These are phyloP conservation scores for Monosporozyma siamensis DNA, from an alignment of 805 yeast species.

Conservation along the genomic window DNA sequence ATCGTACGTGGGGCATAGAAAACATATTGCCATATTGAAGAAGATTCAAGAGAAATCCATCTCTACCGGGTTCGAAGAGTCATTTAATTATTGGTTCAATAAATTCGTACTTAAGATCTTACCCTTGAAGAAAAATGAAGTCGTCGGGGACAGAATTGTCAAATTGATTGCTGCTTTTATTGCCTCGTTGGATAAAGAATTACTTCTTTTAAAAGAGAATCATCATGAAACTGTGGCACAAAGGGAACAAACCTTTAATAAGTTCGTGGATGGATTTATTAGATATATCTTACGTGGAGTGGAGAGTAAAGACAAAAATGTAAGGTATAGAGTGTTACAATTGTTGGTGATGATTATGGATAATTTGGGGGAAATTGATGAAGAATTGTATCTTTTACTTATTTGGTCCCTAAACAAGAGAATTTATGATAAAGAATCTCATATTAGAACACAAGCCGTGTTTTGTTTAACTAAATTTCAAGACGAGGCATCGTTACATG, in stretches of 20 bases:
- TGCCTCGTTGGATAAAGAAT: conserved; percentile 34
- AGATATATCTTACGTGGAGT: conserved; percentile 68
- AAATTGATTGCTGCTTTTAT: conserved; percentile 56
- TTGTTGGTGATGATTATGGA: conserved; percentile 62
- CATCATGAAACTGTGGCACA: conserved; percentile 17
- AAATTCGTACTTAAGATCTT: conserved; percentile 55
- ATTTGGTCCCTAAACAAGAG: conserved; percentile 53
- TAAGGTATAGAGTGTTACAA: conserved; percentile 73
- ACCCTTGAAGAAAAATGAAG: conserved; percentile 58
- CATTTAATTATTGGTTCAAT: conserved; percentile 53
- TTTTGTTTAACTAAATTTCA: conserved; percentile 74
- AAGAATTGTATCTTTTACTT: conserved; percentile 55
- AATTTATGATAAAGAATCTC: conserved; percentile 64
- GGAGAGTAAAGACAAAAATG: conserved; percentile 65
- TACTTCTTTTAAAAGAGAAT: conserved; percentile 14
- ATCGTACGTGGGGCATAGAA: conserved; percentile 66
- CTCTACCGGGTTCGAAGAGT: conserved; percentile 42
- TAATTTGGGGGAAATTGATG: conserved; percentile 66
- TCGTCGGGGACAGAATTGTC: conserved; percentile 66
- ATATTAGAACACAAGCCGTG: conserved; percentile 76
- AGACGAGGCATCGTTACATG: conserved; percentile 39
- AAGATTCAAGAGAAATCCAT: conserved; percentile 49
- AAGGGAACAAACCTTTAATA: conserved; percentile 36
- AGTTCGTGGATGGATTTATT: conserved; percentile 52
- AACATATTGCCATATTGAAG: conserved; percentile 55